A percentile compares a stretch with the other conserved stretches of the same genome.
These are phyloP conservation scores for Phytopythium cucurbitacearum DNA, from an alignment of 352 stramenopile species.

Conservation along the genomic window DNA sequence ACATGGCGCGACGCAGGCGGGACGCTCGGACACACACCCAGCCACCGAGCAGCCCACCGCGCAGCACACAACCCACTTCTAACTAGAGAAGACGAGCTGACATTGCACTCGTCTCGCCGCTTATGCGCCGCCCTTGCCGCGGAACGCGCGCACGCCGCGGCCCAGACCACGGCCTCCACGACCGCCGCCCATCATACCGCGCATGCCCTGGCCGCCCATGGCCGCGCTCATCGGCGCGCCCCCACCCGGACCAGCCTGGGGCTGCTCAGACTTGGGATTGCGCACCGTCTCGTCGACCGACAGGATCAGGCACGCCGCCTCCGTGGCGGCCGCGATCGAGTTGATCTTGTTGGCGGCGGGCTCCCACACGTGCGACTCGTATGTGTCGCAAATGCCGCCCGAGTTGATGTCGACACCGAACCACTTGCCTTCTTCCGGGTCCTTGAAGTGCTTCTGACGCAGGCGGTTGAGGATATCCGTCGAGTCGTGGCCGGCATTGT, in stretches of 20 bases:
- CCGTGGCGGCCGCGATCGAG: slow-evolving; percentile 93
- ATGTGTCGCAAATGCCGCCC: slow-evolving; percentile 97
- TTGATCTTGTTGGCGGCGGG: slow-evolving; percentile 99
- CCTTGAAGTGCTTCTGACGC: slow-evolving; percentile 95
- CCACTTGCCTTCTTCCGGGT: slow-evolving; percentile 92
- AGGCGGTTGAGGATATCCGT: slow-evolving; percentile 98
- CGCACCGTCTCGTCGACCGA: slow-evolving; percentile 99
- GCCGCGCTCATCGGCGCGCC: slow-evolving; percentile 83
- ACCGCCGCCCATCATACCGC: slow-evolving; percentile 82
- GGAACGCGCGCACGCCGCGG: slow-evolving; percentile 75
- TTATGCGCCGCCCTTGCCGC: slow-evolving; percentile 77
- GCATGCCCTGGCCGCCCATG: slow-evolving; percentile 91
- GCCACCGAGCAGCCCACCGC: not conserved
- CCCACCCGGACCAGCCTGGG: slow-evolving; percentile 42
- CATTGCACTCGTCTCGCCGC: not conserved
- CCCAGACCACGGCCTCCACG: slow-evolving; percentile 72
- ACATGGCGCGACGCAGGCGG: not conserved
- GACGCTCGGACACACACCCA: not conserved
- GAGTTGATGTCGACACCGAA: slow-evolving; percentile 97
- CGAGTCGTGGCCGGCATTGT: slow-evolving; percentile 98
- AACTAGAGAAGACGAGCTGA: slow-evolving; percentile 1
- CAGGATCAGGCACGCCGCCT: slow-evolving; percentile 98
- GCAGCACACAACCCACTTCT: not conserved
- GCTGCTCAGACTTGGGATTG: slow-evolving; percentile 97
- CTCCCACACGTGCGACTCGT: slow-evolving; percentile 98